A percentile compares a stretch with the other conserved stretches of the same genome.
Evolutionary conservation across 2,329 filamentous ascomycete genomes (phyloP).

Genomic region (Paracamarosporium sp.): DNA sequence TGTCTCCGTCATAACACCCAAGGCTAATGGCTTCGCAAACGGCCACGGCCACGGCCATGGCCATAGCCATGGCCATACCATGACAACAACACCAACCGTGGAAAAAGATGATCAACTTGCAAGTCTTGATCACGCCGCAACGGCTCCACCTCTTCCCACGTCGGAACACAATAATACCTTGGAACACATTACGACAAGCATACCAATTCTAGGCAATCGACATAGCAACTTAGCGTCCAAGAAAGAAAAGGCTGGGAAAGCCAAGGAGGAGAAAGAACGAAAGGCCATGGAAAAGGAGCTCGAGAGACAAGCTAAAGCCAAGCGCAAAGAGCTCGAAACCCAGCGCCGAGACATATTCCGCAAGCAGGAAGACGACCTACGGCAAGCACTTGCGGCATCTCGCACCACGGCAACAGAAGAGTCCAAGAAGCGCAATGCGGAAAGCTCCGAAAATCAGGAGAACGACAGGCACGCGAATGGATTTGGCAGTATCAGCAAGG

Average conservation of each 20-base stretch:
- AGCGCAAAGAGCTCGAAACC: conserved; percentile 57
- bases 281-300: conserved; percentile 66
- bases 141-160: conserved; percentile 57
- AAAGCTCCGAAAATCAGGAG: conserved; percentile 3
- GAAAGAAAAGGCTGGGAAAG: conserved; percentile 72
- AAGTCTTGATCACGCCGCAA: conserved; percentile 70
- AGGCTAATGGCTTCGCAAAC: conserved; percentile 59
- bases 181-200: conserved; percentile 40
- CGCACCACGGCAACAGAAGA: conserved; percentile 65
- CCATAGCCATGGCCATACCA: conserved; percentile 45
- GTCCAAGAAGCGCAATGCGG: conserved; percentile 23
- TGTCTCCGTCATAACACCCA: conserved; percentile 61
- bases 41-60: conserved; percentile 49
- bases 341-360: conserved; percentile 63
- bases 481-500: conserved; percentile 38
- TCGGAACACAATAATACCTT: conserved; percentile 36
- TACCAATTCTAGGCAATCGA: conserved; percentile 42
- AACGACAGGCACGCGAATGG: conserved; percentile 19
- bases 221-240: conserved; percentile 40
- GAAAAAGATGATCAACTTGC: conserved; percentile 59
- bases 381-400: conserved; percentile 70
- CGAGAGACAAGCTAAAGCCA: conserved; percentile 52
- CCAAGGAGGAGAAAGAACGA: conserved; percentile 64
- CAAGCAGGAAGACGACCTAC: conserved; percentile 68
- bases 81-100: conserved; percentile 47